Base-by-base conservation (phyloP, 495 filamentous ascomycete genomes). In the Aspergillus nanangensis region DNA sequence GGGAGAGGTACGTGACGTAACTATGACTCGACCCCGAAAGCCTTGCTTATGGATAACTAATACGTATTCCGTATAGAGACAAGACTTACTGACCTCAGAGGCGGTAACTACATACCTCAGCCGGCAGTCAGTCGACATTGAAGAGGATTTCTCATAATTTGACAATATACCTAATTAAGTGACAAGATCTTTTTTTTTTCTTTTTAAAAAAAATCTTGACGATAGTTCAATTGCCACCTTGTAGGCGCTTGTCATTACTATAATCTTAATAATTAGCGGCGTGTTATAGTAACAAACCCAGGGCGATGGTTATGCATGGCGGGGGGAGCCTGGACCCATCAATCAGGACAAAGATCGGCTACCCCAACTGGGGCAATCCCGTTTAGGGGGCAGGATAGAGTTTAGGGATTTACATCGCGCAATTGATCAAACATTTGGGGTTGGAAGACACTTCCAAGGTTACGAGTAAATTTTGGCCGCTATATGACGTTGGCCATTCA, bases 1-100 rank as follows among this genome's bases (percentile, higher is more conserved):
- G 48, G 60, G 74, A 25, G 69, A 87, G 81, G 87, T 90, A 71
- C 69, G 63, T 53, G 4, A 15, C 44, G 3, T 35, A 31, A 38
- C 14, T 8, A 8, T 22, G 9, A 41, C 0, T 33, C 9, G 34
- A 40, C 4, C 11, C 37, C 38, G 23, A 14, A 35, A n/a, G 9
- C 34, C 22, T 10, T 11, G 13, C 14, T 4, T 15, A 19, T 13
- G 14, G 24, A 29, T 14, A 7, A 15, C 40, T 32, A 43, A 43
- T 41, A 21, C 38, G 13, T 5, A 4, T 11, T n/a, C 8, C 15
- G 38, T 20, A 7, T 48, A 75, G 74, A 70, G 62, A 61, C 55
- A 57, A 18, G 45, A 66, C 17, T 47, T 81, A 24, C 53, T 77
- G 41, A 46, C 61, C n/a, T 76, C 67, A 19, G 47, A 66, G 18